Percentiles rank a stretch among this genome's conserved stretches.
These are phyloP conservation scores for Parasarocladium wereldwijsianum DNA, from an alignment of 2,329 filamentous ascomycete genomes.

Conservation along the genomic window DNA sequence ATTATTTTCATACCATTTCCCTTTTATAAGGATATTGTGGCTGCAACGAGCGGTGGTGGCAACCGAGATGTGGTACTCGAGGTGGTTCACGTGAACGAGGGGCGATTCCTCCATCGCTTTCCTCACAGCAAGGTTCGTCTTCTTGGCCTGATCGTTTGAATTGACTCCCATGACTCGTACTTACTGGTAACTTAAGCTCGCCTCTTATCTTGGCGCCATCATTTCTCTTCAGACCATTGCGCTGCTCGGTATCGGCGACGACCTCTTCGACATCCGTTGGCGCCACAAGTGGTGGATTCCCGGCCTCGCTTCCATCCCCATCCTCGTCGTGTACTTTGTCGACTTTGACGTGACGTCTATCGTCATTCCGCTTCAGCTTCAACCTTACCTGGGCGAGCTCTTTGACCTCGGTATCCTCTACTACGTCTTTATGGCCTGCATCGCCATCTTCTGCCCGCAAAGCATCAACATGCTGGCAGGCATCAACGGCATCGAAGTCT, in stretches of 20 bases:
- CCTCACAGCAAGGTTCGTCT: slow-evolving; percentile 72
- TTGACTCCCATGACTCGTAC: neutral
- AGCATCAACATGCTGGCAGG: slow-evolving; percentile 99
- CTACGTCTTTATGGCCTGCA: slow-evolving; percentile 91
- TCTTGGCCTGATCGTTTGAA: too few species aligned
- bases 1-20: slow-evolving; percentile 93
- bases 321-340: slow-evolving; percentile 94
- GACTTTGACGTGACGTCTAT: slow-evolving; percentile 96
- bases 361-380: slow-evolving; percentile 75
- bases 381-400: slow-evolving; percentile 70
- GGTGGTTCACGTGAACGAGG: slow-evolving; percentile 59
- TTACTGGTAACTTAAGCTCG: slow-evolving; percentile 42
- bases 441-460: slow-evolving; percentile 96
- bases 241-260: slow-evolving; percentile 84
- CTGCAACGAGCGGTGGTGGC: slow-evolving; percentile 82
- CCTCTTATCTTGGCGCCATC: slow-evolving; percentile 87
- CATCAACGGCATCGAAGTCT: slow-evolving; percentile 96
- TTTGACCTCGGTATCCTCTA: slow-evolving; percentile 73
- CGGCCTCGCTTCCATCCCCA: slow-evolving; percentile 80
- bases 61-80: slow-evolving; percentile 77
- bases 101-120: slow-evolving; percentile 78
- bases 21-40: slow-evolving; percentile 96
- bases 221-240: slow-evolving; percentile 84
- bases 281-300: slow-evolving; percentile 98
- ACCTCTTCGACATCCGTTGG: slow-evolving; percentile 97